Conservation (phyloP, 352 stramenopile species). For the Pythium sukuiense region DNA sequence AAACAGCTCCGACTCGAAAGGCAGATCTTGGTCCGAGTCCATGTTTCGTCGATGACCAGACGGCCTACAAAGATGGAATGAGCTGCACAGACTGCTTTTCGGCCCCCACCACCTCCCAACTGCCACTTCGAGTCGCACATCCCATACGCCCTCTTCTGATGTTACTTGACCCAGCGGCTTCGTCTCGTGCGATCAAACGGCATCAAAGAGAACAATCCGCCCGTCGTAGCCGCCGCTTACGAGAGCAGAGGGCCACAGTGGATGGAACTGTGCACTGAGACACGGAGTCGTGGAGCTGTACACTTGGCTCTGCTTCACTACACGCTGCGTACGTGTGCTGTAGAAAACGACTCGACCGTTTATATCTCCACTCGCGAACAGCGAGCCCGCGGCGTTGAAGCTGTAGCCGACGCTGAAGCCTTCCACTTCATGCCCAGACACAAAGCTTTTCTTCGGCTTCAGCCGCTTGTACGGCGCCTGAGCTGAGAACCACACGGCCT, state of each 20-base stretch:
- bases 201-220: slow-evolving; percentile 9
- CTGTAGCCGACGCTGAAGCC: slow-evolving; percentile 54
- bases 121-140: neutral
- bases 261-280: slow-evolving; percentile 16
- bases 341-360: slow-evolving; percentile 52
- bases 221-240: slow-evolving; percentile 11
- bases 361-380: slow-evolving; percentile 51
- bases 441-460: slow-evolving; percentile 27
- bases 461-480: slow-evolving; percentile 45
- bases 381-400: slow-evolving; percentile 43
- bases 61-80: neutral
- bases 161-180: neutral
- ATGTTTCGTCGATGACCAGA: neutral
- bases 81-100: neutral
- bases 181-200: neutral
- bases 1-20: neutral
- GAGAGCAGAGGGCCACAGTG: slow-evolving; percentile 16
- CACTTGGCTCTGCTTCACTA: slow-evolving; percentile 19
- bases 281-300: slow-evolving; percentile 10
- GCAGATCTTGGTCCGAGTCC: neutral
- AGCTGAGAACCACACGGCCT: slow-evolving; percentile 44
- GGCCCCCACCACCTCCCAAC: neutral
- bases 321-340: slow-evolving; percentile 20
- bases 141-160: neutral
- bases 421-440: slow-evolving; percentile 37